Evolutionary conservation across 2,329 filamentous ascomycete genomes (phyloP), one percentile per base, ranked within the genome.

Genomic region (Byssothecium circinans): DNA sequence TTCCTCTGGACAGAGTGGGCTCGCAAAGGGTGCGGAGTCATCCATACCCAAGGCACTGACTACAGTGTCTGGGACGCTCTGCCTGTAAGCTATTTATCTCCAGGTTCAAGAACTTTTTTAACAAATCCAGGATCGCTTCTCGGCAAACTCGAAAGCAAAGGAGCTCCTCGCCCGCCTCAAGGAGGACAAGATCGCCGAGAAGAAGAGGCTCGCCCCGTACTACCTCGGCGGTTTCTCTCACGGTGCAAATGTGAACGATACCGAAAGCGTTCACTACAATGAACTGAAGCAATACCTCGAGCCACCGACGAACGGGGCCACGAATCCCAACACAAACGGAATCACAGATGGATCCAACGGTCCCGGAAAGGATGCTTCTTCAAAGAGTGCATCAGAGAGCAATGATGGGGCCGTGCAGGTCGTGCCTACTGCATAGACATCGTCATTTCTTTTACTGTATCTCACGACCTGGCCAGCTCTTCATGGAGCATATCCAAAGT

Each of bases 1-100:
- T 70, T 72, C 50, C 56, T 72, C 14, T 72, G 62, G 56, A 72
- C 69, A 1, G 69, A 72, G 38, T 72, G 70, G 43, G 69, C 69
- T 12, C 60, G 68, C 1, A 57, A 50, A 2, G 66, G 60, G 22
- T 72, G 68, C 33, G 68, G 69, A 37, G 64, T 60, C 14, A 64
- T 72, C 38, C 62, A 58, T 23, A 64, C 61, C 0, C 65, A 67
- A 14, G 69, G 69, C 14, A 71, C 69, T 2, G 61, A 71, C 42
- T 69, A 69, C 41, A 70, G 63, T 40, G 69, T 70, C 12, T 71
- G 69, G 69, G 65, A 71, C 30, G 64, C 58, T 17, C 56, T 71
- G 40, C 68, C 69, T 0, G 65, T 68, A 61, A 48, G 63, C 36
- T 14, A 2, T 11, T 7, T 12, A 15, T 17, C n/a, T n/a, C 30